These are phyloP conservation scores for Rhodotorula babjevae DNA, from an alignment of 768 basidiomycete genomes.

Conservation along the genomic window DNA sequence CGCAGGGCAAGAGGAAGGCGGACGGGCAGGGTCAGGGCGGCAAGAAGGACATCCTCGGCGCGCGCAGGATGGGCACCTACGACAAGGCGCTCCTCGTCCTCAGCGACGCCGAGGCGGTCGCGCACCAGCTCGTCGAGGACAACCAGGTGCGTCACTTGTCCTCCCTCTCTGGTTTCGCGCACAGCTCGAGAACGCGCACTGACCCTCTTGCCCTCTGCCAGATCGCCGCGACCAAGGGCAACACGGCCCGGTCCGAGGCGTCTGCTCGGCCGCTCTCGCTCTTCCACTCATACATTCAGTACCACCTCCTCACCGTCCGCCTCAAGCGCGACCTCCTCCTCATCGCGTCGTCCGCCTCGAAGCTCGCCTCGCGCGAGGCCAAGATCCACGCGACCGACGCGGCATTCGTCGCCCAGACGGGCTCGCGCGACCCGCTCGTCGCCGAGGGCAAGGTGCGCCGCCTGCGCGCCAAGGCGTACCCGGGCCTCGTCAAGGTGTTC, in stretches of 20 bases:
- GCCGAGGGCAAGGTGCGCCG: slow-evolving; percentile 50
- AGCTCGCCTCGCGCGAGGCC: slow-evolving; percentile 25
- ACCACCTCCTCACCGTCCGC: slow-evolving; percentile 78
- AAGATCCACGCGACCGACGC: slow-evolving; percentile 29
- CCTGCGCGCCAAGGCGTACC: slow-evolving; percentile 70
- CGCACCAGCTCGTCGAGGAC: slow-evolving; percentile 72
- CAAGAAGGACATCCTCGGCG: slow-evolving; percentile 46
- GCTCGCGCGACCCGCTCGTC: slow-evolving; percentile 42
- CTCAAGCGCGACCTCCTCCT: slow-evolving; percentile 84
- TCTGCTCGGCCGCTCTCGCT: slow-evolving; percentile 56
- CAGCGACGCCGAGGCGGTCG: slow-evolving; percentile 83
- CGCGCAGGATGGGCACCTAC: slow-evolving; percentile 76
- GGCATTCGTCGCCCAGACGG: slow-evolving; percentile 37
- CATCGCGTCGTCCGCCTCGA: slow-evolving; percentile 50
- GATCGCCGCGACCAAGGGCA: slow-evolving; percentile 41
- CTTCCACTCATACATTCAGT: slow-evolving; percentile 78
- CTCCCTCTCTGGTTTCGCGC: neutral
- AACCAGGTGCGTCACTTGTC: slow-evolving; percentile 54
- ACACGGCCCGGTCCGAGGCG: slow-evolving; percentile 41
- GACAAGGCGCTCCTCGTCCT: slow-evolving; percentile 76
- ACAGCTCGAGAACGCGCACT: neutral
- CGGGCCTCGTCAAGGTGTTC: slow-evolving; percentile 75
- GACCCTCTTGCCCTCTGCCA: neutral
- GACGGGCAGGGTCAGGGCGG: slow-evolving; percentile 10
- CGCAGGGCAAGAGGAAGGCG: slow-evolving; percentile 43